Evolutionary conservation across 1,139 yeast genomes (phyloP).

Genomic region (Saccharomyces uvarum): DNA sequence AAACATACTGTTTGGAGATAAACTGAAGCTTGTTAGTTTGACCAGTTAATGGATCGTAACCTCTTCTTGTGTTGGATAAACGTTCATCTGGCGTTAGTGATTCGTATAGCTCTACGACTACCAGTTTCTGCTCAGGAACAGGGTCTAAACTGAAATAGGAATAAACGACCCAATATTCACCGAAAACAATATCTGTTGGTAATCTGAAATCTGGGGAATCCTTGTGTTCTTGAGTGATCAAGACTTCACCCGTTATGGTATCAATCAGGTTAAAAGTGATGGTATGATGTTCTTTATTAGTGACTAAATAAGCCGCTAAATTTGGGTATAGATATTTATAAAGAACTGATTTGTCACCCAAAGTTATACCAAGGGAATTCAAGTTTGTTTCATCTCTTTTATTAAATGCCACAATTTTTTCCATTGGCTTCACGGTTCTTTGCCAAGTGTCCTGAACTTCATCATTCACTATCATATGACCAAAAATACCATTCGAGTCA

Average conservation of each 20-base stretch:
- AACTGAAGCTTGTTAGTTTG: constrained; percentile 37
- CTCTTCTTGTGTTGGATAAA: constrained; percentile 12
- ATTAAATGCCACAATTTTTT: constrained; percentile 36
- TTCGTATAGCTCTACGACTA: constrained; percentile 74
- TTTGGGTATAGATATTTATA: constrained; percentile 82
- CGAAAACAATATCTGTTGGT: constrained; percentile 50
- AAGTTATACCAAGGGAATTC: constrained; percentile 62
- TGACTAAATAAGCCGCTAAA: constrained; percentile 48
- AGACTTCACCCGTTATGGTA: constrained; percentile 57
- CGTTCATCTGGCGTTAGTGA: constrained; percentile 45
- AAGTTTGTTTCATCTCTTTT: constrained; percentile 39
- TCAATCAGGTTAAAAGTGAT: constrained; percentile 54
- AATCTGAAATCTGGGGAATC: constrained; percentile 35
- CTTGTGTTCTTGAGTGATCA: constrained; percentile 42
- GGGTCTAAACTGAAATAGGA: constrained; percentile 51
- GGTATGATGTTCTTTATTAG: constrained; percentile 28
- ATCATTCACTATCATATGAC: constrained; percentile 21
- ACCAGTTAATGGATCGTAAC: constrained; percentile 19
- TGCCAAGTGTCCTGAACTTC: constrained; percentile 32
- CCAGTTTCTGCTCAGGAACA: constrained; percentile 44
- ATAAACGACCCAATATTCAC: constrained; percentile 80
- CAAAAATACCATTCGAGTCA: constrained; percentile 21
- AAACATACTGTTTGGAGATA: constrained; percentile 48
- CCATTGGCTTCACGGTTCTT: constrained; percentile 24
- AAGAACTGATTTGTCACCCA: constrained; percentile 65